phyloP scores from a whole-genome alignment of 2,329 filamentous ascomycete genomes.

The Apiospora pterosperma region DNA sequence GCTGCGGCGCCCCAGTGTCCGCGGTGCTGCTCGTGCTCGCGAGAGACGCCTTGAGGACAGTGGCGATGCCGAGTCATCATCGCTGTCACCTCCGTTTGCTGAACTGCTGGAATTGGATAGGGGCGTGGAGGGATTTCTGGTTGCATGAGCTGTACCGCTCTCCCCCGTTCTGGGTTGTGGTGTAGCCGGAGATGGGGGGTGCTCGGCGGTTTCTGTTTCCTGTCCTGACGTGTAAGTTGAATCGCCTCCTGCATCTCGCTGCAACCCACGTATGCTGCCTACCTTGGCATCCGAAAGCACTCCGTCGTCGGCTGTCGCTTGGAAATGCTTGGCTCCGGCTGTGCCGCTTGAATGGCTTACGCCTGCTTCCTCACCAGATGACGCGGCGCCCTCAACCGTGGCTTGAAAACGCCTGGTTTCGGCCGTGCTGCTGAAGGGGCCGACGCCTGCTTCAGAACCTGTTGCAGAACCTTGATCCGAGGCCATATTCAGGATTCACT shows the following conservation, averaged over 20 bases:
- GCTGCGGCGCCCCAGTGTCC: background rate
- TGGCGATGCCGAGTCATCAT: background rate
- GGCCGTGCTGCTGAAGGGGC: background rate
- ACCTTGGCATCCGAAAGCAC: background rate
- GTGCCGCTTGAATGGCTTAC: background rate
- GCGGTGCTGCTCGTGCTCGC: background rate
- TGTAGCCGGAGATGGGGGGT: background rate
- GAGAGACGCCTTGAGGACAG: background rate
- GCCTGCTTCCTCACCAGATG: too few relatives aligned
- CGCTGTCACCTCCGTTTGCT: background rate
- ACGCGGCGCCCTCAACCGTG: background rate
- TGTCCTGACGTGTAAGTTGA: background rate
- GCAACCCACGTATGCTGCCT: background rate
- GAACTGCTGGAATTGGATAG: background rate
- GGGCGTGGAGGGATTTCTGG: background rate
- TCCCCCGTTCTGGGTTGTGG: background rate
- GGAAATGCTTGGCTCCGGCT: background rate
- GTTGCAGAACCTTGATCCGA: background rate
- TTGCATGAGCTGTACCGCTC: background rate
- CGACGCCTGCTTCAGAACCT: background rate
- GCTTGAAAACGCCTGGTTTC: background rate
- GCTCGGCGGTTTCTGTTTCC: background rate
- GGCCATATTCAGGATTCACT: background rate
- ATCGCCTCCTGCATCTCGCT: background rate
- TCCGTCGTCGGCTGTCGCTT: background rate